These are phyloP conservation scores for Microascus cirrosus DNA, from an alignment of 2,329 filamentous ascomycete species.

Conservation along the genomic window DNA sequence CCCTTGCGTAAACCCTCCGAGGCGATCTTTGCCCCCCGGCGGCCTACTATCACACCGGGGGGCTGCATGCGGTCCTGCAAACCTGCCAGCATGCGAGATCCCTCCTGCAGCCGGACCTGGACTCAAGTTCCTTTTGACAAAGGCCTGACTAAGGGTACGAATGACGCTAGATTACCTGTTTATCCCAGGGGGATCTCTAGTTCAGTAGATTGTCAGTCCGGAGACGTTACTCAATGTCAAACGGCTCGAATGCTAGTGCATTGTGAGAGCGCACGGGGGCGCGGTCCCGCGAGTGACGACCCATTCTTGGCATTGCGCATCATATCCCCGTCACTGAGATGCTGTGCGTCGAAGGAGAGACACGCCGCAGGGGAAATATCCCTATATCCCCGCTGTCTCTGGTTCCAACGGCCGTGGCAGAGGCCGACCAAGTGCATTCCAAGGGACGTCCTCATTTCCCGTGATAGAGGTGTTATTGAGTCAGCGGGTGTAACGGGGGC, in stretches of 20 bases:
- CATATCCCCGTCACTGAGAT: background rate
- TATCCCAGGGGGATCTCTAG: background rate
- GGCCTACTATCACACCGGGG: background rate
- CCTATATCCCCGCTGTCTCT: background rate
- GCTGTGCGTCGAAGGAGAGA: background rate
- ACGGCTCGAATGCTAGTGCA: too few species aligned
- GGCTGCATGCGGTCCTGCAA: background rate
- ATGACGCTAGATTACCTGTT: background rate
- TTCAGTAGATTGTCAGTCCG: too few species aligned
- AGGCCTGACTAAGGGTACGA: background rate
- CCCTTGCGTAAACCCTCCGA: background rate
- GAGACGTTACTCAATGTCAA: too few species aligned
- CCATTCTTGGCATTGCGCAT: background rate
- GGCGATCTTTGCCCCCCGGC: background rate
- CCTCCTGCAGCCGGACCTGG: background rate
- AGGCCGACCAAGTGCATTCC: background rate
- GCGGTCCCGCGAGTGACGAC: background rate
- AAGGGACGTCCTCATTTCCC: background rate
- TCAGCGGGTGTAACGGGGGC: background rate
- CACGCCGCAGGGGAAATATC: background rate
- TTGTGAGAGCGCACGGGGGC: too few species aligned
- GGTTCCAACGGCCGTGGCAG: background rate
- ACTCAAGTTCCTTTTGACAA: background rate
- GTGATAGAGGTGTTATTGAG: background rate
- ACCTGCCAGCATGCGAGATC: background rate